Evolutionary conservation across 768 basidiomycete genomes (phyloP).

Genomic region (Tulasnella sp.): DNA sequence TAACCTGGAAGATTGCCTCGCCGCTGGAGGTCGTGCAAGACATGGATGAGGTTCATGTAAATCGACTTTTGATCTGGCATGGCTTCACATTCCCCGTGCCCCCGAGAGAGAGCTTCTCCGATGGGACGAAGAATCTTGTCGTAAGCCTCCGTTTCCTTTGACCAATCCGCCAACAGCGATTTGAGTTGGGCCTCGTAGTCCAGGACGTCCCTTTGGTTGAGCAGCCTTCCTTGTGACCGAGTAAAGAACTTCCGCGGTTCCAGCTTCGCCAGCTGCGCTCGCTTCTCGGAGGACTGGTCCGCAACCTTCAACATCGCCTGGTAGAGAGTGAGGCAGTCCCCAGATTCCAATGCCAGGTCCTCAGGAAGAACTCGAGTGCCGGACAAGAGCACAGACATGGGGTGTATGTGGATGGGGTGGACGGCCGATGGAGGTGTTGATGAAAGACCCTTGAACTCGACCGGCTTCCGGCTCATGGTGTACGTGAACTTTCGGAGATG

Average conservation of each 20-base stretch:
- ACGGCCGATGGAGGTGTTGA: constrained; percentile 46
- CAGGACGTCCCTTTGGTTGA: constrained; percentile 60
- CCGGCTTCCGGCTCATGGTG: constrained; percentile 39
- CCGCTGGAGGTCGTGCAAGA: constrained; percentile 62
- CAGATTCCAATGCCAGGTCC: constrained; percentile 65
- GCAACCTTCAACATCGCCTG: constrained; percentile 45
- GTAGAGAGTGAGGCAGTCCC: constrained; percentile 60
- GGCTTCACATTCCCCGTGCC: background rate
- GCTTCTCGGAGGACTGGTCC: background rate
- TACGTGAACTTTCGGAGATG: constrained; percentile 73
- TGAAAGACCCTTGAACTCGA: constrained; percentile 39
- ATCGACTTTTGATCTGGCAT: constrained; percentile 30
- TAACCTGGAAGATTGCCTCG: constrained; percentile 58
- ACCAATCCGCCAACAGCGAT: constrained; percentile 46
- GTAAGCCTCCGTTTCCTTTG: constrained; percentile 41
- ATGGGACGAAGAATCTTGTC: constrained; percentile 33
- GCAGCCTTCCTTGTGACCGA: constrained; percentile 30
- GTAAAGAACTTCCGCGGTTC: constrained; percentile 55
- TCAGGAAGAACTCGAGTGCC: constrained; percentile 57
- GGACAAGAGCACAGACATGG: constrained; percentile 61
- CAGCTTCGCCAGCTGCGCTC: constrained; percentile 44
- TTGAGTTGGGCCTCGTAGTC: constrained; percentile 62
- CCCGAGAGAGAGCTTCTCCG: constrained; percentile 35
- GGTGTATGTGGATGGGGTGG: constrained; percentile 60
- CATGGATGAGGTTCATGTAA: constrained; percentile 51